Percentiles rank a stretch among this genome's conserved stretches.
These are phyloP conservation scores for Neckera pumila DNA, from an alignment of 225 moss, liverwort and hornwort species.

Conservation along the genomic window DNA sequence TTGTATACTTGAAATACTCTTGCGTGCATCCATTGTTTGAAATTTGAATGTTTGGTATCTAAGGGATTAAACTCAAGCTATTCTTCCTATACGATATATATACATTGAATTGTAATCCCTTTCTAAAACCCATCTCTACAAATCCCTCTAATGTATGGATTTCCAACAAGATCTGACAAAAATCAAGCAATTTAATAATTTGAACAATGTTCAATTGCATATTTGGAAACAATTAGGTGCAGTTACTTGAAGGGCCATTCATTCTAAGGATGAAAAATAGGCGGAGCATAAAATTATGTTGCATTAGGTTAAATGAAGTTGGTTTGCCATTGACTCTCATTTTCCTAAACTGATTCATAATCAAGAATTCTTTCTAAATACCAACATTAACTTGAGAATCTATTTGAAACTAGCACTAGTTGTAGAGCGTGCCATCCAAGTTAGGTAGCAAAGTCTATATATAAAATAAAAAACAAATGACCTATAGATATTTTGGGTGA, in stretches of 20 bases:
- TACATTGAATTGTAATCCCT: not conserved
- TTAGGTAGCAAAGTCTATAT: not conserved
- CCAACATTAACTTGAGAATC: too few species aligned
- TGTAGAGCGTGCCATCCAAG: not conserved
- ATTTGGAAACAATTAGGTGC: not conserved
- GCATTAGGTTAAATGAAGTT: not conserved
- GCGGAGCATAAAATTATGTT: too few species aligned
- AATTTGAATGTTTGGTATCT: not conserved
- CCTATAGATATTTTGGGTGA: not conserved
- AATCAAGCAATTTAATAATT: not conserved
- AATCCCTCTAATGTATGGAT: too few species aligned
- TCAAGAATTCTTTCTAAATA: not conserved
- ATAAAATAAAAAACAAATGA: not conserved
- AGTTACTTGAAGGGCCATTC: rapidly evolving
- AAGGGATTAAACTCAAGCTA: not conserved
- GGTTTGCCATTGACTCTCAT: not conserved
- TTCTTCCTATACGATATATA: rapidly evolving
- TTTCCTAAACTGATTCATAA: not conserved
- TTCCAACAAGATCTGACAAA: not conserved
- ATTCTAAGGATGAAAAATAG: too few species aligned
- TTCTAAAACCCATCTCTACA: not conserved
- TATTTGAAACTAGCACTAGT: not conserved
- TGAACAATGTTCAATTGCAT: too few species aligned
- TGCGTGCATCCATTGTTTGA: rapidly evolving
- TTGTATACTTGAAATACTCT: rapidly evolving